Evolutionary conservation across 1,139 yeast species (phyloP).

Genomic region (Taphrina confusa): DNA sequence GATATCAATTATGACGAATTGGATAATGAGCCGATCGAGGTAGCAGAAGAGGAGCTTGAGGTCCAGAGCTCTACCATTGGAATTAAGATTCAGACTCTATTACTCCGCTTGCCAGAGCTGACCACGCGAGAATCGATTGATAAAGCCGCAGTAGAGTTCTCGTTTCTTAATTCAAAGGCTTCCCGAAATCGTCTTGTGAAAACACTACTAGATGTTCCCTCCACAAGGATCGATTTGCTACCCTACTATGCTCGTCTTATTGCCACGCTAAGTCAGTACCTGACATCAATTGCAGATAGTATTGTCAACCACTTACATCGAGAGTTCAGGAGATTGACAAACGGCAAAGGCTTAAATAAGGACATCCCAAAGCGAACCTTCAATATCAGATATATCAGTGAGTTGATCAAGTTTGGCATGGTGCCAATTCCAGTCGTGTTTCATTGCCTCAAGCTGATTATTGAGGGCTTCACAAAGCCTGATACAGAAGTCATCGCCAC

Average conservation of each 20-base stretch:
- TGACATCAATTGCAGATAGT: constrained; percentile 59
- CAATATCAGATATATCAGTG: constrained; percentile 66
- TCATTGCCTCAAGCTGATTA: constrained; percentile 53
- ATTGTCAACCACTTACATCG: constrained; percentile 59
- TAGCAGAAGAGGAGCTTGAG: constrained; percentile 39
- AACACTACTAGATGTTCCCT: constrained; percentile 51
- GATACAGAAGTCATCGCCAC: constrained; percentile 67
- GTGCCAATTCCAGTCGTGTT: constrained; percentile 72
- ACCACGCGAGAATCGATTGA: constrained; percentile 58
- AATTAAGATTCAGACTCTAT: constrained; percentile 41
- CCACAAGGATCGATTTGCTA: constrained; percentile 44
- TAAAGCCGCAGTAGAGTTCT: constrained; percentile 58
- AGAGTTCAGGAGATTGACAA: constrained; percentile 50
- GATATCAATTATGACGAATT: not conserved
- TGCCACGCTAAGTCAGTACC: constrained; percentile 56
- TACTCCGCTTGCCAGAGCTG: constrained; percentile 45
- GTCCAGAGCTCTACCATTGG: constrained; percentile 39
- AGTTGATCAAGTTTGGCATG: constrained; percentile 72
- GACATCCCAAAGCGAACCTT: constrained; percentile 47
- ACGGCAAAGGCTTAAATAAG: constrained; percentile 53
- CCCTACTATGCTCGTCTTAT: constrained; percentile 66
- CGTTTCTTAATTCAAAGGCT: constrained; percentile 69
- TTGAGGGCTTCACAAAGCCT: constrained; percentile 59
- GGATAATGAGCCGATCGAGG: constrained; percentile 34
- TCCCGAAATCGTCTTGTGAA: constrained; percentile 63